Evolutionary conservation across 305 asterid species (phyloP).

Genomic region (Fraxinus dipetala): DNA sequence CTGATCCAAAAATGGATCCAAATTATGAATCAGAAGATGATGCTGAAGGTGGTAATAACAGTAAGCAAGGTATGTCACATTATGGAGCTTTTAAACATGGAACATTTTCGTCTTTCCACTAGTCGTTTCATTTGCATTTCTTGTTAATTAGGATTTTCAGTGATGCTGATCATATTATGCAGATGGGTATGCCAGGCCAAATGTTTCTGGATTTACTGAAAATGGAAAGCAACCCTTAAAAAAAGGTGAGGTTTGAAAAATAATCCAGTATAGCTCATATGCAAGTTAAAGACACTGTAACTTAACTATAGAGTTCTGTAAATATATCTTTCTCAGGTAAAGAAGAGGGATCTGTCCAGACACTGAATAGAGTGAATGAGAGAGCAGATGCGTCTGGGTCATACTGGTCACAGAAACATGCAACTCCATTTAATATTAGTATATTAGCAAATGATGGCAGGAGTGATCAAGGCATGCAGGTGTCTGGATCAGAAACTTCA

Average conservation of each 20-base stretch:
- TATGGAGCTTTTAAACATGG: constrained; percentile 5
- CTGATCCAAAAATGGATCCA: constrained; percentile 84
- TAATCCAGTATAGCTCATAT: constrained; percentile 4
- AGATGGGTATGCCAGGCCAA: constrained; percentile 33
- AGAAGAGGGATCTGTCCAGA: constrained; percentile 35
- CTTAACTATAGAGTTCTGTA: constrained; percentile 21
- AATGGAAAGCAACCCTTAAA: constrained; percentile 24
- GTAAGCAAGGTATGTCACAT: constrained; percentile 44
- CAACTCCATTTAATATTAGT: constrained; percentile 1
- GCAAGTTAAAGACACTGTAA: constrained; percentile 2
- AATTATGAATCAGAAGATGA: constrained; percentile 72
- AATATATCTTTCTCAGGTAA: constrained; percentile 45
- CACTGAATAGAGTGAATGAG: constrained; percentile 31
- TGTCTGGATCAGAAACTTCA: constrained; percentile 43
- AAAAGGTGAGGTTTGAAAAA: background rate
- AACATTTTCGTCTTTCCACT: background rate
- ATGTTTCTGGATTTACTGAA: constrained; percentile 24
- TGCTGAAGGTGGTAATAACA: constrained; percentile 27
- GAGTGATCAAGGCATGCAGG: constrained; percentile 37
- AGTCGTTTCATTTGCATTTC: constrained; percentile 9
- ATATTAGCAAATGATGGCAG: constrained; percentile 23
- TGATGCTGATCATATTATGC: constrained; percentile 25
- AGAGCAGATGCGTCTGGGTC: constrained; percentile 40
- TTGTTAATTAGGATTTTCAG: constrained; percentile 5
- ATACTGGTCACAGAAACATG: background rate